These are phyloP conservation scores for Solanum etuberosum DNA, from an alignment of 257 asterid genomes.

Conservation along the genomic window DNA sequence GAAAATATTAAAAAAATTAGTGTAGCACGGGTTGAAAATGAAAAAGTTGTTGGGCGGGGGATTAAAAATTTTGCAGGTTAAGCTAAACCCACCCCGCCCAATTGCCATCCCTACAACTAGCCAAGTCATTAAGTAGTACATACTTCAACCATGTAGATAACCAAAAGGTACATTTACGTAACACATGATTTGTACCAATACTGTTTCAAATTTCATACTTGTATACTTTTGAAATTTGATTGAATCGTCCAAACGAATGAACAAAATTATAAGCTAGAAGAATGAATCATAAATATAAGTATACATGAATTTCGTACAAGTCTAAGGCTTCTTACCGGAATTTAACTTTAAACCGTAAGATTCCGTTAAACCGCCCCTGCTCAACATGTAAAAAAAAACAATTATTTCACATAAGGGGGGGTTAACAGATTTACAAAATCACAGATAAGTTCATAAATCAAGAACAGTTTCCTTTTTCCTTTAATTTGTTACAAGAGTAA, in stretches of 20 bases:
- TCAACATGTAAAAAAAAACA: not conserved
- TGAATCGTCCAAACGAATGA: not conserved
- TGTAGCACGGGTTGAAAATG: too few relatives aligned
- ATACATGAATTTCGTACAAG: not conserved
- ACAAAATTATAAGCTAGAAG: not conserved
- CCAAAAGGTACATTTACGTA: not conserved
- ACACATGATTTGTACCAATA: not conserved
- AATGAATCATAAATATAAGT: not conserved
- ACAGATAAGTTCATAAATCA: not conserved
- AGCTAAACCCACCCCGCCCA: too few relatives aligned
- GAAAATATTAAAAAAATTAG: too few relatives aligned
- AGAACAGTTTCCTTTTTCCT: not conserved
- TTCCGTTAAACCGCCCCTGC: not conserved
- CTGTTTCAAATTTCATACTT: not conserved
- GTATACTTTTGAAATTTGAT: not conserved
- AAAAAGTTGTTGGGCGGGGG: too few relatives aligned
- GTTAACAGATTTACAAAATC: not conserved
- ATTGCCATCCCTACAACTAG: too few relatives aligned
- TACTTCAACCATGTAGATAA: not conserved
- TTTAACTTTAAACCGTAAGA: not conserved
- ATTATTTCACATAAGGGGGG: not conserved
- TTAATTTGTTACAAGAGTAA: not conserved
- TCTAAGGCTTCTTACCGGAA: not conserved
- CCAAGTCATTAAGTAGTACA: too few relatives aligned
- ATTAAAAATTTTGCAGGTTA: too few relatives aligned